Percentiles rank a stretch among this genome's conserved stretches.
phyloP scores from a whole-genome alignment of 1,284 basidiomycete species.

The Malassezia globosa region DNA sequence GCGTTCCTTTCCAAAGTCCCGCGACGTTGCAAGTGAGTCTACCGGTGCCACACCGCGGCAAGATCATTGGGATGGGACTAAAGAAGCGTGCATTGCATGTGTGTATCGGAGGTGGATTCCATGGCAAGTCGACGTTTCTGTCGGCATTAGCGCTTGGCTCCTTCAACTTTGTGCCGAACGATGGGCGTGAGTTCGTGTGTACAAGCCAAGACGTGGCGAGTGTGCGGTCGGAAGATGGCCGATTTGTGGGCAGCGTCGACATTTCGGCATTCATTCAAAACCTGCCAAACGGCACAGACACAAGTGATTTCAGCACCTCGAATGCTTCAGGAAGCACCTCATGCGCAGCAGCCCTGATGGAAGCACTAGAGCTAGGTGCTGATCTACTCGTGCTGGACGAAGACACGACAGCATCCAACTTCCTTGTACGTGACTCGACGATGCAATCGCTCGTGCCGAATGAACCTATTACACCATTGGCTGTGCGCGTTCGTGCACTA shows the following conservation, averaged over 20 bases:
- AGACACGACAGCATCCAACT: constrained; percentile 19
- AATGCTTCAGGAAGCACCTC: constrained; percentile 21
- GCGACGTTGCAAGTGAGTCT: constrained; percentile 2
- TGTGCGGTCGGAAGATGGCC: constrained; percentile 19
- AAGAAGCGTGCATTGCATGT: neutral
- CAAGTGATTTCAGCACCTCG: constrained; percentile 10
- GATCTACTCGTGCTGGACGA: constrained; percentile 18
- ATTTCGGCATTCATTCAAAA: constrained; percentile 17
- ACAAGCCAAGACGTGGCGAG: neutral
- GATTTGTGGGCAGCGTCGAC: constrained; percentile 10
- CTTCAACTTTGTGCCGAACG: constrained; percentile 16
- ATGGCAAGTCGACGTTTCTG: constrained; percentile 20
- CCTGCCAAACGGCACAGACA: constrained; percentile 13
- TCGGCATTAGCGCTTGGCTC: constrained; percentile 12
- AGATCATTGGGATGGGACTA: constrained; percentile 13
- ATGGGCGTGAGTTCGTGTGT: constrained; percentile 19
- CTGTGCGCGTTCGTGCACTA: constrained; percentile 5
- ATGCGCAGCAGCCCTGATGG: constrained; percentile 17
- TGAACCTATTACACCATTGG: constrained; percentile 20
- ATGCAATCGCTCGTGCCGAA: constrained; percentile 15
- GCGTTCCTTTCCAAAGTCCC: constrained; percentile 13
- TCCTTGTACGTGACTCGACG: constrained; percentile 9
- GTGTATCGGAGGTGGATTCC: constrained; percentile 17
- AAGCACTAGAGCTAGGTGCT: constrained; percentile 15
- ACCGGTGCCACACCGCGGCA: constrained; percentile 9